Evolutionary conservation across 2,329 filamentous ascomycete species (phyloP), one percentile per base, ranked within the genome.

Genomic region (Cladosporium cucumerinum): DNA sequence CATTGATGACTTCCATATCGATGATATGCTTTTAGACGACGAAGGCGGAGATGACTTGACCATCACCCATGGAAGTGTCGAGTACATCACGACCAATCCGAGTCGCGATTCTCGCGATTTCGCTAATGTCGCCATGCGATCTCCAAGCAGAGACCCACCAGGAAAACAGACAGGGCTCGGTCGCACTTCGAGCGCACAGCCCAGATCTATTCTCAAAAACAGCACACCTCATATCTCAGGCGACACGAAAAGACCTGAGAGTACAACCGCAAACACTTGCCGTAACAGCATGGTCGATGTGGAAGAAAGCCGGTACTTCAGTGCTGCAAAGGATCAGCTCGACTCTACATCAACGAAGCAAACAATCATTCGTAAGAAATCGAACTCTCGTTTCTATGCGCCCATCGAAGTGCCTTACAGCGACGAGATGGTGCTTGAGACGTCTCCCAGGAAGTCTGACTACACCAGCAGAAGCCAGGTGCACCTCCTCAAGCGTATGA

Each of bases 221-320:
- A 66, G 57, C 54, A 65, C 65, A 3, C 64, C 63, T 2, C 18
- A 49, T 6, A 25, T 64, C 25, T 63, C 68, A 14, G 55, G 63
- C 34, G 64, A 32, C 32, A 63, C 49, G 21, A 70, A 48, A 12
- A 25, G 61, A 46, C 64, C 66, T 3, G 67, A 69, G 49, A 62
- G 68, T 25, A 73, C 72, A 5, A 67, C 65, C 8, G 66, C 67
- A 21, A 74, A 74, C 61, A 74, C 71, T 3, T 67, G 71, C 25
- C 69, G 71, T 28, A 74, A 75, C 65, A 73, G 71, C 65, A 64
- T 32, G 14, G 63, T 69, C 54, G 21, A 63, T 0, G 61, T 66
- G 14, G 68, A 69, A n/a, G 66, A 69, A 11, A 69, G 70, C 26
- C 58, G 67, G 51, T 73, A 74, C 66, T 74, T 74, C 67, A 52